Base-by-base conservation (phyloP, 2,329 filamentous ascomycete genomes). In the Cryphonectria japonica region DNA sequence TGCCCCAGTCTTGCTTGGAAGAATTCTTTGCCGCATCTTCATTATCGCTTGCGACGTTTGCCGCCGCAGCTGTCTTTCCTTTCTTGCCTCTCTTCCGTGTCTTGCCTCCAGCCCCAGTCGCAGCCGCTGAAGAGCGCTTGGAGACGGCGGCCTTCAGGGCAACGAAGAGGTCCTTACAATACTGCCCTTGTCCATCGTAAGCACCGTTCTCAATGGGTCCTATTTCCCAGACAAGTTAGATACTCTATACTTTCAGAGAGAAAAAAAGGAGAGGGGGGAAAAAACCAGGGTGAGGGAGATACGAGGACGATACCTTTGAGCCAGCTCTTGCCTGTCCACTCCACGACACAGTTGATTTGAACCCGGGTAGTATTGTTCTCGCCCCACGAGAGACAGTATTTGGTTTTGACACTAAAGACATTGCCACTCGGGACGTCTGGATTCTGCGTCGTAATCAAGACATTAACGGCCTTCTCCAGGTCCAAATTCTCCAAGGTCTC, bases 291-390 rank as follows among this genome's bases (percentile, higher is more conserved):
- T 2, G 26, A 32, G 26, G 26, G 16, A 1, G 13, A 37, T 61
- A 26, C 22, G 50, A 19, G n/a, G 7, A 78, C 85, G 79, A 43
- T 84, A 97, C 95, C 93, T 84, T 96, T 98, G 62, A 99, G 84
- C 96, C 96, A 99, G 83, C 95, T 98, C 86, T 98, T 99, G 76
- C 95, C 95, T 3, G 92, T 91, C 97, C 97, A 99, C 78, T 99
- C 97, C 60, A 98, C 93, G 2, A 90, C 92, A 79, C 94, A 98
- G 75, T 92, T 98, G 83, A 95, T 92, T 73, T 96, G 89, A 41
- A 99, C 83, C 39, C 94, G 88, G 0, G 97, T 99, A 54, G 89
- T 85, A 77, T 97, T 97, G 73, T 91, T 91, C 66, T 96, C 90
- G 4, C 91, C 94, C 96, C 96, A 99, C 67, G 93, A 93, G 32